These are phyloP conservation scores for Fimicolochytrium jonesii DNA, from an alignment of 192 early-diverging fungal species.

Conservation along the genomic window DNA sequence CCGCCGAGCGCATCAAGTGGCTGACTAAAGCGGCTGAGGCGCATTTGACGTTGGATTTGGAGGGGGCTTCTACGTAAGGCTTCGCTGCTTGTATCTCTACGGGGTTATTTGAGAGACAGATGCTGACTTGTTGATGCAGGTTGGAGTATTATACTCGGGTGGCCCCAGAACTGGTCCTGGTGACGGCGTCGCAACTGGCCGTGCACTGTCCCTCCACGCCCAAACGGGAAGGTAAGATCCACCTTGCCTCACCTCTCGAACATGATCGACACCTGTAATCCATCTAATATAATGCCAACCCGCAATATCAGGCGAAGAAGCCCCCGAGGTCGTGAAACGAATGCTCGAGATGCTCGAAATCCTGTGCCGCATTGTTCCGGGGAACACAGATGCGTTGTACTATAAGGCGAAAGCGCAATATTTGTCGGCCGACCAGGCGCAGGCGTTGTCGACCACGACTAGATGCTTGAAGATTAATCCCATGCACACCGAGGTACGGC, in stretches of 20 bases:
- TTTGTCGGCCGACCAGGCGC: constrained; percentile 33
- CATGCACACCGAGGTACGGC: constrained; percentile 33
- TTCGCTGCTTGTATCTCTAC: no score
- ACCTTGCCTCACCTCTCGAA: not conserved
- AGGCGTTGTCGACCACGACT: constrained; percentile 26
- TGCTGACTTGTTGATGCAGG: constrained; percentile 13
- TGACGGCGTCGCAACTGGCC: constrained; percentile 35
- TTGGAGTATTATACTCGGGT: constrained; percentile 39
- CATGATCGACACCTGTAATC: no score
- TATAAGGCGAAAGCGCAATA: constrained; percentile 40
- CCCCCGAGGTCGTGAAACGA: constrained; percentile 20
- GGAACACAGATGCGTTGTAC: constrained; percentile 39
- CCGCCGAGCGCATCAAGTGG: constrained; percentile 25
- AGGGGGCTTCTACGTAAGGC: no score
- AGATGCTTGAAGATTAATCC: constrained; percentile 40
- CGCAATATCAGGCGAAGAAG: constrained; percentile 33
- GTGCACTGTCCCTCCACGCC: constrained; percentile 35
- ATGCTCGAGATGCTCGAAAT: constrained; percentile 34
- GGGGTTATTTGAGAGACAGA: no score
- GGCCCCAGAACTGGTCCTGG: constrained; percentile 46
- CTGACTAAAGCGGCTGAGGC: constrained; percentile 37
- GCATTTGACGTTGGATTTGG: constrained; percentile 12
- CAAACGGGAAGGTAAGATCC: constrained; percentile 16
- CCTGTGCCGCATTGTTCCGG: constrained; percentile 39
- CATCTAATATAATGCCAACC: no score